Evolutionary conservation across 495 filamentous ascomycete genomes (phyloP).

Genomic region (Tuber magnatum): DNA sequence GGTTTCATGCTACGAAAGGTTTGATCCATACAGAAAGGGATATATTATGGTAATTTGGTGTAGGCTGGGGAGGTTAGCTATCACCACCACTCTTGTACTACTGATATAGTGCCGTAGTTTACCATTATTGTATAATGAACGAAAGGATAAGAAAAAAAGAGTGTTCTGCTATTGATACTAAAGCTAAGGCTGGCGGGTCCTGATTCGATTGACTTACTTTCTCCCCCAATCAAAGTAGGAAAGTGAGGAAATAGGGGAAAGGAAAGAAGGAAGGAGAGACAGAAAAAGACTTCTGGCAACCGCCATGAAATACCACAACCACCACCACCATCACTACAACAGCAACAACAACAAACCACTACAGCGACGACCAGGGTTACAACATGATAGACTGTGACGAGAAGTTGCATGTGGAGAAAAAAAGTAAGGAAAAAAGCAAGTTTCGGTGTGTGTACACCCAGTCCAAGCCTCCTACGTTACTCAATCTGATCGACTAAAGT

Average conservation of each 20-base stretch:
- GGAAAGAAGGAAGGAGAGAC: not conserved
- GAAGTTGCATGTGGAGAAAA: not conserved
- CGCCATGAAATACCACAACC: not conserved
- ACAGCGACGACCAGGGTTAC: not conserved
- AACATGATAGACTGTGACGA: not conserved
- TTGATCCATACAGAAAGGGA: not conserved
- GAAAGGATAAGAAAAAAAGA: not conserved
- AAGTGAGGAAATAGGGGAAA: not conserved
- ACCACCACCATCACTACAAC: not conserved
- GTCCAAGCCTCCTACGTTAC: not conserved
- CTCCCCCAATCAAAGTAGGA: not conserved
- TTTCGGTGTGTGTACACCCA: not conserved
- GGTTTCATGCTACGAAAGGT: not conserved
- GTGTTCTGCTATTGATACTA: not conserved
- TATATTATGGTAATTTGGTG: not conserved
- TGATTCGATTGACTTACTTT: not conserved
- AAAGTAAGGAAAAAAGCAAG: not conserved
- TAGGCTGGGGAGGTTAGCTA: not conserved
- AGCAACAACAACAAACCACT: too few species aligned
- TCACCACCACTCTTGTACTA: not conserved
- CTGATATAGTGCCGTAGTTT: not conserved
- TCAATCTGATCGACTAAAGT: not conserved
- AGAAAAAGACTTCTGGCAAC: not conserved
- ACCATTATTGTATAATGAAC: not conserved
- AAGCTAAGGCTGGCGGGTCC: not conserved